Percentiles rank a stretch among this genome's conserved stretches.
phyloP scores from a whole-genome alignment of 768 basidiomycete species.

The Suillus alpinus region DNA sequence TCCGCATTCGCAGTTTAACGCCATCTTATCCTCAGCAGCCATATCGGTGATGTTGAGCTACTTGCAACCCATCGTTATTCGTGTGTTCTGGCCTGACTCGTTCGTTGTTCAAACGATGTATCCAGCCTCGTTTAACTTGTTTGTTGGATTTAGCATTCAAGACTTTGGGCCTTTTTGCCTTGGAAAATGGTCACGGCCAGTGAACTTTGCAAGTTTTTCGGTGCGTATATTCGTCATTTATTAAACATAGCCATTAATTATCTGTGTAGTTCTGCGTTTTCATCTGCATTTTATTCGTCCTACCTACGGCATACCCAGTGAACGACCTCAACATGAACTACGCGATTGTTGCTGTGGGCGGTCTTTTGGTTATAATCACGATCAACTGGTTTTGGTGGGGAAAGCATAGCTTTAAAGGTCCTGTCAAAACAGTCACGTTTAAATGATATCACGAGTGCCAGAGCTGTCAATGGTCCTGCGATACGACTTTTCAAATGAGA shows the following conservation, averaged over 20 bases:
- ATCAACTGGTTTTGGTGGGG: constrained; percentile 50
- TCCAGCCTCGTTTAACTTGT: constrained; percentile 44
- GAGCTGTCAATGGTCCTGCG: not conserved
- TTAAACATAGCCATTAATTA: not conserved
- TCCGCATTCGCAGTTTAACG: constrained; percentile 42
- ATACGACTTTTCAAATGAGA: not conserved
- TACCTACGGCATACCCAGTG: constrained; percentile 55
- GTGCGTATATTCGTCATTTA: constrained; percentile 26
- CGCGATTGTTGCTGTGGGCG: constrained; percentile 52
- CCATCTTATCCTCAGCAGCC: constrained; percentile 53
- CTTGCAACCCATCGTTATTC: constrained; percentile 54
- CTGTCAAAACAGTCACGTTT: constrained; percentile 37
- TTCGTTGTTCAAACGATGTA: constrained; percentile 23
- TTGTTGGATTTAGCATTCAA: constrained; percentile 45
- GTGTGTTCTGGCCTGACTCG: constrained; percentile 55
- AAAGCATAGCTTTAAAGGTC: constrained; percentile 40
- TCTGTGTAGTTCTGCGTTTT: constrained; percentile 45
- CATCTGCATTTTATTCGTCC: constrained; percentile 53
- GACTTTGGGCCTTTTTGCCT: constrained; percentile 51
- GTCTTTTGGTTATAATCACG: constrained; percentile 42
- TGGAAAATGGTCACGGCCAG: constrained; percentile 49
- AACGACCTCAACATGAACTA: constrained; percentile 56
- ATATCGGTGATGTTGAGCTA: constrained; percentile 60
- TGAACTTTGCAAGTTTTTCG: constrained; percentile 47
- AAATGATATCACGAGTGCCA: not conserved